Conservation (phyloP, 2,329 filamentous ascomycete species). For the Albifimbria verrucaria region DNA sequence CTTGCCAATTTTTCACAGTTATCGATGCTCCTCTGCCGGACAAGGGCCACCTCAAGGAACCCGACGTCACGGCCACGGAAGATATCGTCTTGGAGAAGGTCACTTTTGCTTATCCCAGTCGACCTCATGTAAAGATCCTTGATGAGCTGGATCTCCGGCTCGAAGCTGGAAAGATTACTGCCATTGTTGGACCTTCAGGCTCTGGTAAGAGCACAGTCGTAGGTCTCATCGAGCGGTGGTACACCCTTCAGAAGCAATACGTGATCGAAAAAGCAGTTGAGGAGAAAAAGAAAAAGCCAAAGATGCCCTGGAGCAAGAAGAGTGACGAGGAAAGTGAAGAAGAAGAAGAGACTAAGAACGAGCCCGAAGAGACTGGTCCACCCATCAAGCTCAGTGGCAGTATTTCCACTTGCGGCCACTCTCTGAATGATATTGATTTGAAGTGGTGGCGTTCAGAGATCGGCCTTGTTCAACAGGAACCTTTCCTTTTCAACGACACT, state of each 20-base stretch:
- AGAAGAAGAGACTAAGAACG: constrained; percentile 23
- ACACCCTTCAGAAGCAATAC: constrained; percentile 55
- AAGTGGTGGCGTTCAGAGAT: constrained; percentile 63
- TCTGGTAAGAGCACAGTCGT: constrained; percentile 74
- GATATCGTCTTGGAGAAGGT: constrained; percentile 55
- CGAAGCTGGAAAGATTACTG: constrained; percentile 63
- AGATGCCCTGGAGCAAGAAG: constrained; percentile 7
- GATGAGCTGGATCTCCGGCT: constrained; percentile 57
- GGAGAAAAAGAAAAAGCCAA: constrained; percentile 39
- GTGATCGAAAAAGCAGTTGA: constrained; percentile 48
- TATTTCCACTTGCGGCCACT: constrained; percentile 50
- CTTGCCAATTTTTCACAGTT: constrained; percentile 55
- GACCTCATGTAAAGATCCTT: constrained; percentile 62
- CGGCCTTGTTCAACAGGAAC: constrained; percentile 65
- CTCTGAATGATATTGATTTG: constrained; percentile 56
- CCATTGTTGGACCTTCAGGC: constrained; percentile 71
- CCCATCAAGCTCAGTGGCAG: constrained; percentile 40
- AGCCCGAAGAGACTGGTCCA: constrained; percentile 35
- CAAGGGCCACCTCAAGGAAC: constrained; percentile 30
- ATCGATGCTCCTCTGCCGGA: constrained; percentile 43
- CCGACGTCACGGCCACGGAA: constrained; percentile 33
- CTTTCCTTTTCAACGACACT: constrained; percentile 64
- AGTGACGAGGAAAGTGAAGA: constrained; percentile 27
- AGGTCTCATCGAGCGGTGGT: constrained; percentile 69
- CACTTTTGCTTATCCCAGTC: constrained; percentile 69